Percentiles rank a stretch among this genome's conserved stretches.
Evolutionary conservation across 495 filamentous ascomycete genomes (phyloP).

Genomic region (Talaromyces thailandensis): DNA sequence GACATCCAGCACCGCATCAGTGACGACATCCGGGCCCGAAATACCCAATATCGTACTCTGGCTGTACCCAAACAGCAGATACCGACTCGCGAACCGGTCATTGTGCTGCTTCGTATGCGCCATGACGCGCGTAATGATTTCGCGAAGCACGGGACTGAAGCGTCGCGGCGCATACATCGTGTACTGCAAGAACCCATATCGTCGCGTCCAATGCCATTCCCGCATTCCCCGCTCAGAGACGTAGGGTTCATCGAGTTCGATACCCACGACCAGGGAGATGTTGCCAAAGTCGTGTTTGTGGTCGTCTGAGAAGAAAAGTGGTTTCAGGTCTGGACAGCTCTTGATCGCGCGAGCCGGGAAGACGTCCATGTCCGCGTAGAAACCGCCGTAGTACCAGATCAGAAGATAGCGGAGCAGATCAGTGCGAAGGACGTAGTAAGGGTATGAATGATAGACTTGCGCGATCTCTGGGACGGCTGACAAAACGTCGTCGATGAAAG

Average conservation of each 20-base stretch:
- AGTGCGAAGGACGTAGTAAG: conserved; percentile 28
- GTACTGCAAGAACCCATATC: conserved; percentile 33
- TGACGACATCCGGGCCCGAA: conserved; percentile 33
- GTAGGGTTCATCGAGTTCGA: conserved; percentile 34
- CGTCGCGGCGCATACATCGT: conserved; percentile 30
- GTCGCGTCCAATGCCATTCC: conserved; percentile 31
- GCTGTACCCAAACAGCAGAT: conserved; percentile 17
- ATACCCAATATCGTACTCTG: conserved; percentile 24
- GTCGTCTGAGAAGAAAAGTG: conserved; percentile 7
- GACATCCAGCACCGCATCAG: conserved; percentile 29
- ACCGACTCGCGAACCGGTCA: conserved; percentile 1
- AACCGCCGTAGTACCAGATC: conserved; percentile 39
- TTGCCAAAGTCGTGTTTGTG: conserved; percentile 10
- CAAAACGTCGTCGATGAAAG: conserved; percentile 20
- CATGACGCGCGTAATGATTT: conserved; percentile 27
- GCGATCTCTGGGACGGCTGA: conserved; percentile 22
- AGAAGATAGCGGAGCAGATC: conserved; percentile 44
- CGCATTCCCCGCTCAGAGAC: conserved; percentile 24
- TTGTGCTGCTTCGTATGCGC: conserved; percentile 25
- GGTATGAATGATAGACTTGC: conserved; percentile 23
- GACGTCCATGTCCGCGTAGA: conserved; percentile 42
- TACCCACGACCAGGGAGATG: conserved; percentile 28
- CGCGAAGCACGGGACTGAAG: conserved; percentile 29
- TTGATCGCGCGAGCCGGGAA: conserved; percentile 23
- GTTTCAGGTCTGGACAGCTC: conserved; percentile 19